Evolutionary conservation across 1,284 basidiomycete genomes (phyloP).

Genomic region (Xanthoconium separans): DNA sequence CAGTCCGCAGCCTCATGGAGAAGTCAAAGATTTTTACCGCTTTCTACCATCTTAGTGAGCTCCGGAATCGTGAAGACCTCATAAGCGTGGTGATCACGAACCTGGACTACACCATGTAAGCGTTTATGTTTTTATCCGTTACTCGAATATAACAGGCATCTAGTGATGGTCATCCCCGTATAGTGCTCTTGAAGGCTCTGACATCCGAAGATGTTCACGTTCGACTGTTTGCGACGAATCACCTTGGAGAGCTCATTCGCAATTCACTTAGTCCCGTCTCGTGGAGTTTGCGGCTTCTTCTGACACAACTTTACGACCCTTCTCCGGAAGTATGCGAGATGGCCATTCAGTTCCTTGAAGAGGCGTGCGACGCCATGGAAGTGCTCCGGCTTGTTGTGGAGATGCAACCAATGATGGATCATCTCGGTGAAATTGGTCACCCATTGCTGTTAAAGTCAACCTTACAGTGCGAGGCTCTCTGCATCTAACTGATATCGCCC

Average conservation of each 20-base stretch:
- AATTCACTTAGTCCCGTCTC: slow-evolving; percentile 61
- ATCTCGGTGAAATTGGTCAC: slow-evolving; percentile 91
- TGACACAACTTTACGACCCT: slow-evolving; percentile 96
- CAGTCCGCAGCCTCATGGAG: slow-evolving; percentile 70
- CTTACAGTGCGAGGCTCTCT: not conserved
- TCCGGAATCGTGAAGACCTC: slow-evolving; percentile 88
- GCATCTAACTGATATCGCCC: slow-evolving; percentile 5
- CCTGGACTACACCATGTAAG: slow-evolving; percentile 86
- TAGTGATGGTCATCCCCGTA: slow-evolving; percentile 90
- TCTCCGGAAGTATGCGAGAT: slow-evolving; percentile 86
- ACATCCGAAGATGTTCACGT: slow-evolving; percentile 91
- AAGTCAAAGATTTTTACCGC: slow-evolving; percentile 93
- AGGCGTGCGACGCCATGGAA: slow-evolving; percentile 83
- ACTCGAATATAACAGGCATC: slow-evolving; percentile 2
- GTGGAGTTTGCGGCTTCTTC: slow-evolving; percentile 86
- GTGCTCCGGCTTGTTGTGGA: slow-evolving; percentile 89
- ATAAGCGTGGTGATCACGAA: slow-evolving; percentile 90
- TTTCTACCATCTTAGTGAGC: slow-evolving; percentile 91
- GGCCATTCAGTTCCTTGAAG: slow-evolving; percentile 87
- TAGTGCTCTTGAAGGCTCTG: slow-evolving; percentile 89
- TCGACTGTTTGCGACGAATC: slow-evolving; percentile 85
- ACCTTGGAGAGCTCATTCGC: slow-evolving; percentile 80
- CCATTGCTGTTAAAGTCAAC: slow-evolving; percentile 82
- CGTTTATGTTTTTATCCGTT: slow-evolving; percentile 2
- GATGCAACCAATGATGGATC: slow-evolving; percentile 93